Conservation (phyloP, 208 protist genomes). For the Crithidia mellificae region DNA sequence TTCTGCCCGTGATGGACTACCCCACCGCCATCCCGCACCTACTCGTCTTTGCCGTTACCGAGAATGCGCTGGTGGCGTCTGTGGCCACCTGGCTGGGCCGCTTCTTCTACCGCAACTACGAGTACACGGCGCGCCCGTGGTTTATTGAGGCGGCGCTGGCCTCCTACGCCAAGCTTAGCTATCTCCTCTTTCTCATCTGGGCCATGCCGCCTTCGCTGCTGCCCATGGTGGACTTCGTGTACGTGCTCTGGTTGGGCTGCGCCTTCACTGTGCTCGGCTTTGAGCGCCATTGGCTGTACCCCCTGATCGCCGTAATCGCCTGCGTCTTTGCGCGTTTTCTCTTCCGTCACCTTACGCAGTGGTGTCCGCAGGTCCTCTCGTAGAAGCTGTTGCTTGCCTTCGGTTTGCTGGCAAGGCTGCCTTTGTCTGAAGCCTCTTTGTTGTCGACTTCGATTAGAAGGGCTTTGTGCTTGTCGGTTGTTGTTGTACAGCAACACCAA, state of each 20-base stretch:
- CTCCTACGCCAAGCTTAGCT: conserved; percentile 59
- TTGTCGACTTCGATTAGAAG: no score
- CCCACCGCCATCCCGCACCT: conserved; percentile 45
- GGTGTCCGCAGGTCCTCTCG: conserved; percentile 38
- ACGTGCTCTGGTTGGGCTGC: conserved; percentile 67
- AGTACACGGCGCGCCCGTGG: conserved; percentile 50
- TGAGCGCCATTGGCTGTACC: conserved; percentile 35
- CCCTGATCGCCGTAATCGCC: conserved; percentile 29
- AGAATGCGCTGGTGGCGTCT: conserved; percentile 58
- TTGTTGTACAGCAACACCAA: no score
- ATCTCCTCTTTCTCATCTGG: conserved; percentile 82
- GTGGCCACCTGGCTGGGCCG: conserved; percentile 59
- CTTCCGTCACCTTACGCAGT: conserved; percentile 71
- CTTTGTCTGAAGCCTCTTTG: no score
- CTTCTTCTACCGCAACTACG: conserved; percentile 36
- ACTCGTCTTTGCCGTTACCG: conserved; percentile 58
- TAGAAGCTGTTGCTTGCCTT: conserved; percentile 1
- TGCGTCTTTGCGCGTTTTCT: conserved; percentile 42
- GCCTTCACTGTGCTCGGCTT: conserved; percentile 46
- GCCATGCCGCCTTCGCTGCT: conserved; percentile 63
- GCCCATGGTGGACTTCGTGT: conserved; percentile 66
- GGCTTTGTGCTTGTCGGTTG: no score
- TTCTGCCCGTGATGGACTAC: conserved; percentile 58
- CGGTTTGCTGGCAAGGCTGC: background rate
- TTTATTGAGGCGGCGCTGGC: conserved; percentile 58